These are phyloP conservation scores for Viridothelium virens DNA, from an alignment of 495 filamentous ascomycete species.

Conservation along the genomic window DNA sequence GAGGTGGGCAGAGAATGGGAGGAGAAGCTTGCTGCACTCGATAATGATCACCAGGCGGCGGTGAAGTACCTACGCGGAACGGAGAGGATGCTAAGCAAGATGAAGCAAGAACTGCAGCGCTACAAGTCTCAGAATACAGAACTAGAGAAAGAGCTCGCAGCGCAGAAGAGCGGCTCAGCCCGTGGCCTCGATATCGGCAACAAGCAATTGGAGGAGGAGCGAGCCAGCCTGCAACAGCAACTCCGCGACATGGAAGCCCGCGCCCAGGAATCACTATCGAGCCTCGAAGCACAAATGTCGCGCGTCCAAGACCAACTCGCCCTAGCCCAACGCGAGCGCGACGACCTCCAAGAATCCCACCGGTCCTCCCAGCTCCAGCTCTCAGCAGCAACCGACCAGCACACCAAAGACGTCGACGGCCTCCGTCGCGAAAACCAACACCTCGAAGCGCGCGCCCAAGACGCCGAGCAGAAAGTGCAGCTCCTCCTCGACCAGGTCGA, in stretches of 20 bases:
- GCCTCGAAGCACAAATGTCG: constrained; percentile 64
- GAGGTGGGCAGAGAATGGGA: constrained; percentile 78
- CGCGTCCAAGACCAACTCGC: constrained; percentile 60
- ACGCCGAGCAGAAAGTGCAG: constrained; percentile 88
- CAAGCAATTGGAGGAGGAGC: constrained; percentile 71
- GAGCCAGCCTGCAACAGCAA: constrained; percentile 54
- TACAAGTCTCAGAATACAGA: constrained; percentile 81
- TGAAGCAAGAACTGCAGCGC: constrained; percentile 89
- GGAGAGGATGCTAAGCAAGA: constrained; percentile 97
- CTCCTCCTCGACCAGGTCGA: constrained; percentile 91
- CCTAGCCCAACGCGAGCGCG: constrained; percentile 57
- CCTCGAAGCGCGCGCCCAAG: constrained; percentile 72
- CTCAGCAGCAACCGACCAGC: constrained; percentile 45
- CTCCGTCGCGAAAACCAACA: constrained; percentile 71
- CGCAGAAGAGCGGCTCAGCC: constrained; percentile 40
- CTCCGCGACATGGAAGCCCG: constrained; percentile 59
- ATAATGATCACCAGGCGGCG: constrained; percentile 96
- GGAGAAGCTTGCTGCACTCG: constrained; percentile 84
- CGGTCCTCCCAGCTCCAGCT: constrained; percentile 55
- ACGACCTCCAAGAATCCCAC: constrained; percentile 48
- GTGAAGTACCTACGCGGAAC: constrained; percentile 99
- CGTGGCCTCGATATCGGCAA: constrained; percentile 37
- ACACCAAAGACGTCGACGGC: constrained; percentile 64
- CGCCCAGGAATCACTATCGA: constrained; percentile 53
- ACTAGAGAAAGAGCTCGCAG: constrained; percentile 69